Evolutionary conservation across 129 eudicot genomes (phyloP).

Genomic region (Heracleum sosnowskyi): DNA sequence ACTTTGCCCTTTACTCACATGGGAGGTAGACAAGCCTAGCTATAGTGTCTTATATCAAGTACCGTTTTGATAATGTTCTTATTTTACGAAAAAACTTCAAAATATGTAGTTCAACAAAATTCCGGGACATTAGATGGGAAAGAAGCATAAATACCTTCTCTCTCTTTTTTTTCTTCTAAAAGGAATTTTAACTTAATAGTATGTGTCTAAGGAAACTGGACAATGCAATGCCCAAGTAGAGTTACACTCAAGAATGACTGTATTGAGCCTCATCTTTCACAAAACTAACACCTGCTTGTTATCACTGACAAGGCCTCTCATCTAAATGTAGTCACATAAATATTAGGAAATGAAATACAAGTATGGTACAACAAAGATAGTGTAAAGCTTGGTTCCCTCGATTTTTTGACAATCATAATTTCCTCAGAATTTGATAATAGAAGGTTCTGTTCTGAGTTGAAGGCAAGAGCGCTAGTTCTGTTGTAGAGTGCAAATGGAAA

Average conservation of each 20-base stretch:
- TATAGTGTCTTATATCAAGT: not conserved
- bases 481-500: not conserved
- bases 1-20: no score
- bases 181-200: no score
- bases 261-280: not conserved
- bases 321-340: not conserved
- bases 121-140: not conserved
- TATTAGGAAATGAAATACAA: not conserved
- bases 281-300: not conserved
- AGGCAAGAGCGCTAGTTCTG: no score
- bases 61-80: no score
- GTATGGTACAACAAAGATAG: constrained; percentile 9
- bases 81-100: not conserved
- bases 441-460: no score
- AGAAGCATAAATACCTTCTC: not conserved
- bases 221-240: not conserved
- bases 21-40: no score
- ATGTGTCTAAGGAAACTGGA: not conserved
- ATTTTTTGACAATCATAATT: not conserved
- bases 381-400: not conserved
- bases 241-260: not conserved
- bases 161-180: no score
- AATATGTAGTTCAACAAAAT: not conserved
- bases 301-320: not conserved
- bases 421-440: not conserved